Base-by-base conservation (phyloP, 768 basidiomycete species). In the Kwoniella bestiolae region DNA sequence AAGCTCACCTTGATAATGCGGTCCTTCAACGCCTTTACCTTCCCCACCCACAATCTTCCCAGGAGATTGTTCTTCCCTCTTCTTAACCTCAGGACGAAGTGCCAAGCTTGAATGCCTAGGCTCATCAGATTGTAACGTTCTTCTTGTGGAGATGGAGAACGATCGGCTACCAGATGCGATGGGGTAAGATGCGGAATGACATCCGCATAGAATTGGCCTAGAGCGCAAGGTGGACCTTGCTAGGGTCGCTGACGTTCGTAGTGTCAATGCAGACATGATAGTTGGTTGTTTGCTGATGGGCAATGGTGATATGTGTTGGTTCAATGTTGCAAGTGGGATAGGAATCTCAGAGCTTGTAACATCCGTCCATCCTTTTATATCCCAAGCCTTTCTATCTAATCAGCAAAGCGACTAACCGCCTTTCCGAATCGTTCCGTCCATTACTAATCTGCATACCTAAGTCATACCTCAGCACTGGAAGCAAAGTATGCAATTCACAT, bases 1-100 rank as follows among this genome's bases (percentile, higher is more conserved):
- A 31, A 9, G 58, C 78, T 50, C 41, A 79, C 80, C 78, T 55
- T 74, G 74, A 60, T 76, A 79, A 67, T 81, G 80, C 9, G 68
- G 66, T 1, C 80, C 80, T 57, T 81, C 80, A 2, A 67, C 61
- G 5, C 73, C 74, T 49, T 74, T 77, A 28, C 60, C 66, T 29
- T 67, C 63, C 9, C 57, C 62, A 3, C 76, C 76, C 5, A 74
- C 74, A 12, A 72, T 64, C 29, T 56, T 62, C 18, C 49, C 56
- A 14, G 16, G 26, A 23, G 44, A 25, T 21, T 53, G 28, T 28
- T 68, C 64, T 57, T 79, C 77, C 11, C 63, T 31, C 38, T 73
- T 31, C 31, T 61, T 68, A 6, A 75, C 69, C 5, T 71, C 70
- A 14, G 64, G 31, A 49, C 66, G 51, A 2, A 78, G 50, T 0